Evolutionary conservation across 768 basidiomycete species (phyloP).

Genomic region (Kwoniella europaea): DNA sequence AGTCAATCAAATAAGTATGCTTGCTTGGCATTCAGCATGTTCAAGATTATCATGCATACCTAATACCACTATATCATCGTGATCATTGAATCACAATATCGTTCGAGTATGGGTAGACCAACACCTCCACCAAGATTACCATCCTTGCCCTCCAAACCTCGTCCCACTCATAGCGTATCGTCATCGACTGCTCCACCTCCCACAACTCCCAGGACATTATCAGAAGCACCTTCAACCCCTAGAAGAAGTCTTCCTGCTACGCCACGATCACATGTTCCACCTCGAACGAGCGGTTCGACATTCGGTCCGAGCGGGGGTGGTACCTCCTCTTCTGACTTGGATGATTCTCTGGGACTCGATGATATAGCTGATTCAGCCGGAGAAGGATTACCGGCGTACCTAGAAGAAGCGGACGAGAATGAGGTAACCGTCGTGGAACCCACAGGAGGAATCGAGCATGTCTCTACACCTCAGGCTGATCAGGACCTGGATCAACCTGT

Average conservation of each 20-base stretch:
- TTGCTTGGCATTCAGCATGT: background rate
- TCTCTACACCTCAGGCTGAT: background rate
- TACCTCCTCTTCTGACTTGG: background rate
- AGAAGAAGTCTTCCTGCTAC: background rate
- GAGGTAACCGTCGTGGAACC: background rate
- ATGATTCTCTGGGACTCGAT: background rate
- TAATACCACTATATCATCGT: background rate
- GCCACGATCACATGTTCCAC: background rate
- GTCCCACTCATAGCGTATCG: background rate
- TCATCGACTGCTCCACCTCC: background rate
- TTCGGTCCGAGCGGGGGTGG: background rate
- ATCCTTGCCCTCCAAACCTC: background rate
- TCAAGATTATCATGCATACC: background rate
- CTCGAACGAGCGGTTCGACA: background rate
- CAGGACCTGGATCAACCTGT: background rate
- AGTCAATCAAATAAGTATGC: background rate
- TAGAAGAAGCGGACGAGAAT: conserved; percentile 9
- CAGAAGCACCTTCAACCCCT: background rate
- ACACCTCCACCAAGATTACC: background rate
- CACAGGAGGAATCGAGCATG: background rate
- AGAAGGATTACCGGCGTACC: conserved; percentile 14
- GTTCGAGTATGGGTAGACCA: background rate
- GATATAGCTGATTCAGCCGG: background rate
- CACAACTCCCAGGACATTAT: background rate
- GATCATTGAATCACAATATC: background rate